Evolutionary conservation across 1,284 basidiomycete species (phyloP).

Genomic region (Neonothopanus nambi): DNA sequence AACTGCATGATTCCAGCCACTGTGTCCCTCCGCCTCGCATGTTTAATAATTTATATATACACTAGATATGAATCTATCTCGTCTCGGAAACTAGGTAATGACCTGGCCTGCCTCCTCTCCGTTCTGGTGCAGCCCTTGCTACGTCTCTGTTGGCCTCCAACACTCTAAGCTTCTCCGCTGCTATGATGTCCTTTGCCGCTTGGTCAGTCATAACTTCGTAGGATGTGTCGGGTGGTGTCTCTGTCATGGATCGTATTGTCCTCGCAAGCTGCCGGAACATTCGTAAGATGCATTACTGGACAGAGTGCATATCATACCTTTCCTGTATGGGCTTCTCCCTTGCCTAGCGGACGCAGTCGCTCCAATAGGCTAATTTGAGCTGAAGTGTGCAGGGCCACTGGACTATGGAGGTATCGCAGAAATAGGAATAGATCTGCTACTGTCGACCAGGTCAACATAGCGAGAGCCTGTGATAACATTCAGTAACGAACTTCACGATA

Average conservation of each 20-base stretch:
- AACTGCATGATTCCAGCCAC: conserved; percentile 40
- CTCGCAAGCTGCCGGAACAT: conserved; percentile 44
- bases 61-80: conserved; percentile 17
- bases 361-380: conserved; percentile 50
- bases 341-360: conserved; percentile 44
- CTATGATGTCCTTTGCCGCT: conserved; percentile 55
- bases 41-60: background rate
- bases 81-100: conserved; percentile 26
- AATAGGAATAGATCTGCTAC: conserved; percentile 67
- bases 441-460: conserved; percentile 56
- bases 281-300: background rate
- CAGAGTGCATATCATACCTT: conserved; percentile 41
- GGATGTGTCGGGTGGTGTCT: conserved; percentile 45
- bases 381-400: conserved; percentile 54
- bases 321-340: conserved; percentile 44
- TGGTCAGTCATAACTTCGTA: conserved; percentile 50
- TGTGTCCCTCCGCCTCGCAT: background rate
- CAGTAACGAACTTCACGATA: background rate
- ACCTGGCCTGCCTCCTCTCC: conserved; percentile 22
- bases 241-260: conserved; percentile 49
- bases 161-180: conserved; percentile 61
- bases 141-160: conserved; percentile 40
- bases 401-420: conserved; percentile 52
- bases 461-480: conserved; percentile 45
- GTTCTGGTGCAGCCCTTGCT: conserved; percentile 24